Percentiles rank a stretch among this genome's conserved stretches.
Evolutionary conservation across 2,329 filamentous ascomycete genomes (phyloP).

Genomic region (Fusarium verrucosum): DNA sequence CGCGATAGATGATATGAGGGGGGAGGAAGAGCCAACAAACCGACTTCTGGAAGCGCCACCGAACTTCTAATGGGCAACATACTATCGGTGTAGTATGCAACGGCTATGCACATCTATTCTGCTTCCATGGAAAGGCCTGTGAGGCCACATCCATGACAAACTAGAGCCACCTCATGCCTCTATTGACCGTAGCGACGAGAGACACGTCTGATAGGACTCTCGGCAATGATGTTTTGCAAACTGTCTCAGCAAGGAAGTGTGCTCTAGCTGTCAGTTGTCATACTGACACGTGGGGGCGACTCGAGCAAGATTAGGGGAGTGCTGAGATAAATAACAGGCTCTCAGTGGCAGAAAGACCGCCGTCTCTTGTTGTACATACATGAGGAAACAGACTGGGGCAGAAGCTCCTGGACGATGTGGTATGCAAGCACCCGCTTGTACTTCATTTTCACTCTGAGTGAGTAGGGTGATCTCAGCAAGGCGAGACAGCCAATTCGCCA

Average conservation of each 20-base stretch:
- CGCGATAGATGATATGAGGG: constrained; percentile 1
- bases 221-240: constrained; percentile 18
- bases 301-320: constrained; percentile 34
- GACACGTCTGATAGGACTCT: constrained; percentile 16
- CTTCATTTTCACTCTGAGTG: constrained; percentile 35
- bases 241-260: constrained; percentile 15
- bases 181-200: constrained; percentile 2
- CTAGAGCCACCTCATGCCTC: constrained; percentile 6
- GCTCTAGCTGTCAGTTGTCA: constrained; percentile 36
- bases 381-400: constrained; percentile 38
- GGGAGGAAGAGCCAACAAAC: constrained; percentile 5
- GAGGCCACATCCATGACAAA: constrained; percentile 6
- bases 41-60: constrained; percentile 34
- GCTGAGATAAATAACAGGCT: constrained; percentile 23
- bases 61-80: constrained; percentile 24
- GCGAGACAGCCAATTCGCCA: constrained; percentile 27
- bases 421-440: constrained; percentile 43
- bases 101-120: constrained; percentile 37
- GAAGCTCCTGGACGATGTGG: constrained; percentile 36
- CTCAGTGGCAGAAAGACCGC: constrained; percentile 23
- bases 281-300: constrained; percentile 41
- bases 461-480: constrained; percentile 35
- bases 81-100: constrained; percentile 26
- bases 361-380: constrained; percentile 37
- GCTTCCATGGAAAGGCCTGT: constrained; percentile 6